Conservation (phyloP, 257 asterid species). For the Rehmannia glutinosa region DNA sequence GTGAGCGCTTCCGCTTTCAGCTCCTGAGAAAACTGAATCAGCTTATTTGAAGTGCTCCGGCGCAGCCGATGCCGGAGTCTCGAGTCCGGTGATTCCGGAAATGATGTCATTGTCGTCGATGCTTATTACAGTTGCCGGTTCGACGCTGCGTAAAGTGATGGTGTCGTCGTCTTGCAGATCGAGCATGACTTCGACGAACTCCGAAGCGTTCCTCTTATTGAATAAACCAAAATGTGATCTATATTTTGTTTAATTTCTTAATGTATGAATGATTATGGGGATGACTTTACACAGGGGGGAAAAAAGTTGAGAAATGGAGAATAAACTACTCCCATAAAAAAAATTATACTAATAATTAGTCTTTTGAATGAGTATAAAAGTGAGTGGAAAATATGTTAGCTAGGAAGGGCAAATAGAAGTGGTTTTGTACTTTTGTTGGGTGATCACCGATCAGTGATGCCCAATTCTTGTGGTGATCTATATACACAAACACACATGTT, state of each 20-base stretch:
- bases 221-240: background rate
- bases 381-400: constrained; percentile 19
- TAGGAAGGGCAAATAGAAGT: constrained; percentile 15
- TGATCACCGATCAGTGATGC: too few species aligned
- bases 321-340: constrained; percentile 12
- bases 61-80: too few species aligned
- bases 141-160: too few species aligned
- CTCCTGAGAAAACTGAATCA: too few species aligned
- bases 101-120: too few species aligned
- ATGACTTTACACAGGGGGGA: constrained; percentile 11
- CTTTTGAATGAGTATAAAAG: too few species aligned
- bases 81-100: too few species aligned
- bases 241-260: background rate
- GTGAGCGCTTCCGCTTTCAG: constrained; percentile 76
- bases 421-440: too few species aligned
- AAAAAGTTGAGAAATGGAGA: constrained; percentile 25
- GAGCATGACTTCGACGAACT: constrained; percentile 82
- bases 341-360: background rate
- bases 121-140: too few species aligned
- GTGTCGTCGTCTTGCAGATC: constrained; percentile 95
- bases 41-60: too few species aligned
- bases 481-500: background rate
- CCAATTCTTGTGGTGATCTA: background rate
- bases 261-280: background rate
- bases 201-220: constrained; percentile 31